Percentiles rank a stretch among this genome's conserved stretches.
Evolutionary conservation across 805 yeast species (phyloP).

Genomic region (Spathaspora passalidarum): DNA sequence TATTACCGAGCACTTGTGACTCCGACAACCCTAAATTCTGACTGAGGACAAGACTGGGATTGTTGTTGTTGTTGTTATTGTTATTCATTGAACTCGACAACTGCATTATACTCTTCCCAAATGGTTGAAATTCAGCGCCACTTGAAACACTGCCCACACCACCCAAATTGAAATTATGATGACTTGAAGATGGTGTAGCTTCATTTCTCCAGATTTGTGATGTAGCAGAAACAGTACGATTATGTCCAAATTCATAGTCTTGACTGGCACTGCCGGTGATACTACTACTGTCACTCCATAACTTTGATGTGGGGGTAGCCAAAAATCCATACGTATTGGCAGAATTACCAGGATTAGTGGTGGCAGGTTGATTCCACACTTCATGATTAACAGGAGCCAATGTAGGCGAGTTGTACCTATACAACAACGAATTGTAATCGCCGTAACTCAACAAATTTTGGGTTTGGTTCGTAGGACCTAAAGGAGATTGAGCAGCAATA

Average conservation of each 20-base stretch:
- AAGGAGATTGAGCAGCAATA: slow-evolving; percentile 7
- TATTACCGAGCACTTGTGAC: not conserved
- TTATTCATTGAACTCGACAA: slow-evolving; percentile 1
- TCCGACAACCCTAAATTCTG: not conserved
- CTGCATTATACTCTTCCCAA: slow-evolving; percentile 6
- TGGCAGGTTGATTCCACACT: not conserved
- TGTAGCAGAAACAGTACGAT: slow-evolving; percentile 14
- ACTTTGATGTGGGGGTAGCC: slow-evolving; percentile 10
- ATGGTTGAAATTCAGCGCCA: slow-evolving; percentile 9
- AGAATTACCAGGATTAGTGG: not conserved
- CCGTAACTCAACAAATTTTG: slow-evolving; percentile 2
- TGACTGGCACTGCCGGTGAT: not conserved
- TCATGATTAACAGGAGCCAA: slow-evolving; percentile 4
- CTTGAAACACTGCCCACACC: slow-evolving; percentile 1
- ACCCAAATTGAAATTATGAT: not conserved
- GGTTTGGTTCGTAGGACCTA: not conserved
- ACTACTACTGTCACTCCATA: slow-evolving; percentile 10
- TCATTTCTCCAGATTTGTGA: slow-evolving; percentile 23
- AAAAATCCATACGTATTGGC: slow-evolving; percentile 6
- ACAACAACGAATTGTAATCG: slow-evolving; percentile 7
- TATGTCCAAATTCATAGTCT: slow-evolving; percentile 13
- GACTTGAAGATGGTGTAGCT: not conserved
- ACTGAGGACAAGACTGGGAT: not conserved
- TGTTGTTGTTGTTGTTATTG: not conserved
- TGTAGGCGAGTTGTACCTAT: slow-evolving; percentile 7